phyloP scores from a whole-genome alignment of 2,329 filamentous ascomycete species.

The Curvularia lunata region DNA sequence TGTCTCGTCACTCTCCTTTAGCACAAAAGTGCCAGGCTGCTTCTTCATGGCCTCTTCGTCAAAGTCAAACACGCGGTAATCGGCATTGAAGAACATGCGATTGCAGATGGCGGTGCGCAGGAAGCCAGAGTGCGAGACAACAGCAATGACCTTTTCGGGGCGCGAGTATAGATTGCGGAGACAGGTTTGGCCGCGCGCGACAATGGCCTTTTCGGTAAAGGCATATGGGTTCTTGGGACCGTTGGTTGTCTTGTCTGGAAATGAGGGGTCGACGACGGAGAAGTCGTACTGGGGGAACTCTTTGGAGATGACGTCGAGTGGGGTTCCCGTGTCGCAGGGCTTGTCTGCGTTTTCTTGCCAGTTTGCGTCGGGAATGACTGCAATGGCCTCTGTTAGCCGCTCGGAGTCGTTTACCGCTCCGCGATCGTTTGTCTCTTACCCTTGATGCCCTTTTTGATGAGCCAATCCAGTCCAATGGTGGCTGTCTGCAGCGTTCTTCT shows the following conservation, averaged over 20 bases:
- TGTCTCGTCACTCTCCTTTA: conserved; percentile 59
- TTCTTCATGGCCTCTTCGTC: conserved; percentile 55
- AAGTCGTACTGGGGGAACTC: conserved; percentile 67
- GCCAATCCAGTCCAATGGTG: conserved; percentile 62
- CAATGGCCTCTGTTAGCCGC: background rate
- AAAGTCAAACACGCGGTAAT: conserved; percentile 69
- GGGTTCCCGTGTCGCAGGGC: conserved; percentile 67
- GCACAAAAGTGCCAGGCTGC: conserved; percentile 45
- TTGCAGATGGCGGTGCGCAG: conserved; percentile 64
- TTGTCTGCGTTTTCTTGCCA: conserved; percentile 65
- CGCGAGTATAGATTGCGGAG: conserved; percentile 60
- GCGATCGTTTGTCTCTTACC: conserved; percentile 2
- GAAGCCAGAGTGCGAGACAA: conserved; percentile 71
- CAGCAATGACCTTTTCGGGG: conserved; percentile 67
- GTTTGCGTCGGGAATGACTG: conserved; percentile 62
- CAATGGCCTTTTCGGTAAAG: conserved; percentile 60
- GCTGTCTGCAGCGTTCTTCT: conserved; percentile 70
- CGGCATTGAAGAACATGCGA: conserved; percentile 61
- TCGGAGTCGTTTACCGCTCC: too few relatives aligned
- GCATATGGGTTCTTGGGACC: conserved; percentile 55
- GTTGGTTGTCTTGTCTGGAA: conserved; percentile 65
- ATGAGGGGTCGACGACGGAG: conserved; percentile 62
- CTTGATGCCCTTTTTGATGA: conserved; percentile 58
- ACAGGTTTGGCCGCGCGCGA: conserved; percentile 61
- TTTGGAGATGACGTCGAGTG: conserved; percentile 51